Evolutionary conservation across 192 early-diverging fungal species (phyloP), one percentile per base, ranked within the genome.

Genomic region (Linnemannia elongata): DNA sequence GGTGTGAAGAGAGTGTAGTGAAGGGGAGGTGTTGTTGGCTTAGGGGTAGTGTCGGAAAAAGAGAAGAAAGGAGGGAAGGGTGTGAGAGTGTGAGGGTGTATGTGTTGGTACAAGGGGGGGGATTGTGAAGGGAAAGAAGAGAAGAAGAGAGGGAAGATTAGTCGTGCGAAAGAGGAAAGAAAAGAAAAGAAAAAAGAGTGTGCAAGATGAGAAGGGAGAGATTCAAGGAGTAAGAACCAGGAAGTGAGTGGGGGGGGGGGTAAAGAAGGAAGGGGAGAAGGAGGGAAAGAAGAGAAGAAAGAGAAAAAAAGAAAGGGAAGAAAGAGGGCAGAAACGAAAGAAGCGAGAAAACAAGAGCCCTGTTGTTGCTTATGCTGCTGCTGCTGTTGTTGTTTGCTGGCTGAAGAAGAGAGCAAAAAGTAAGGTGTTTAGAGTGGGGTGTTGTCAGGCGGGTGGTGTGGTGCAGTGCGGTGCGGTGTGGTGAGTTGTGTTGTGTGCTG

Each of bases 11-110:
- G 44, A 10, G 44, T 1, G 44, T 45, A 13, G 13, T 12, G 69
- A 77, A 74, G 54, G 47, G 36, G 63, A 57, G 30, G 75, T 74
- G 75, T 74, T 54, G 41, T 41, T 79, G 69, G 39, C 20, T 44
- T n/a, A 60, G 60, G 74, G 22, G 60, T 24, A 20, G 35, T 44
- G 24, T 57, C 36, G 57, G 57, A 42, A 55, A 38, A 45, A 49
- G 63, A 69, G 27, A 66, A 33, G 35, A 52, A 35, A 38, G 30
- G 68, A 22, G n/a, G 70, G 7, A 38, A 15, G 36, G 57, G 71
- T 17, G 27, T 49, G 71, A 78, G 41, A 71, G 66, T 52, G 76
- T 44, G 44, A 36, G 20, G 15, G 27, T 45, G 44, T 45, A 39
- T 39, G 38, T 72, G 33, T 15, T 52, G 30, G 27, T 47, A 49